These are phyloP conservation scores for Gigaspora rosea DNA, from an alignment of 192 early-diverging fungal genomes.

Conservation along the genomic window DNA sequence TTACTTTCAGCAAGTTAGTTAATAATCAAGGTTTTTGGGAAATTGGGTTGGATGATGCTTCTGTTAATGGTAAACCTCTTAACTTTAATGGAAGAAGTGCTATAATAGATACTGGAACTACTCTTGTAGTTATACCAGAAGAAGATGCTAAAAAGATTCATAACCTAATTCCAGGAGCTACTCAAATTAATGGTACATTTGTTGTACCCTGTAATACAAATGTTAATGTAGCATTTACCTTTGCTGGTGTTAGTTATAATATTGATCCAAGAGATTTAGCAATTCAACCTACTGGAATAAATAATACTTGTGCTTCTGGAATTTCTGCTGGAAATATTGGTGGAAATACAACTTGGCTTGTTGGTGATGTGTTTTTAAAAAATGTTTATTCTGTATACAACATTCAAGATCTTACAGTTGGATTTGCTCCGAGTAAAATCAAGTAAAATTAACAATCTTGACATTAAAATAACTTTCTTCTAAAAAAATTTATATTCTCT, in stretches of 20 bases:
- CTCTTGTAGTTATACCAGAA: slow-evolving; percentile 50
- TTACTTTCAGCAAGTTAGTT: background rate
- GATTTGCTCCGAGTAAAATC: background rate
- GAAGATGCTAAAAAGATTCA: slow-evolving; percentile 42
- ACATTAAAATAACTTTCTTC: too few relatives aligned
- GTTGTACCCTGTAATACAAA: background rate
- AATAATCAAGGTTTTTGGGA: background rate
- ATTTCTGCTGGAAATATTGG: background rate
- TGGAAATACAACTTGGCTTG: slow-evolving; percentile 38
- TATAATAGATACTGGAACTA: slow-evolving; percentile 62
- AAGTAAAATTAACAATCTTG: too few relatives aligned
- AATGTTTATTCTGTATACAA: slow-evolving; percentile 57
- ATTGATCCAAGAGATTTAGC: slow-evolving; percentile 10
- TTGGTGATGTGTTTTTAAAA: slow-evolving; percentile 53
- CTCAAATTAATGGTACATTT: slow-evolving; percentile 2
- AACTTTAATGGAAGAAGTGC: background rate
- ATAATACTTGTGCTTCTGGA: background rate
- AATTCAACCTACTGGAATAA: background rate
- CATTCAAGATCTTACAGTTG: background rate
- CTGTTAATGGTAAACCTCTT: background rate
- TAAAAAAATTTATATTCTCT: too few relatives aligned
- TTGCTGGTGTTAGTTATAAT: background rate
- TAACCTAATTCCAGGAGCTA: slow-evolving; percentile 42
- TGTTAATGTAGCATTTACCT: background rate
- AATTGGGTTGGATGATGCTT: background rate